Evolutionary conservation across 2,329 filamentous ascomycete species (phyloP), one percentile per base, ranked within the genome.

Genomic region (Curvularia lunata): DNA sequence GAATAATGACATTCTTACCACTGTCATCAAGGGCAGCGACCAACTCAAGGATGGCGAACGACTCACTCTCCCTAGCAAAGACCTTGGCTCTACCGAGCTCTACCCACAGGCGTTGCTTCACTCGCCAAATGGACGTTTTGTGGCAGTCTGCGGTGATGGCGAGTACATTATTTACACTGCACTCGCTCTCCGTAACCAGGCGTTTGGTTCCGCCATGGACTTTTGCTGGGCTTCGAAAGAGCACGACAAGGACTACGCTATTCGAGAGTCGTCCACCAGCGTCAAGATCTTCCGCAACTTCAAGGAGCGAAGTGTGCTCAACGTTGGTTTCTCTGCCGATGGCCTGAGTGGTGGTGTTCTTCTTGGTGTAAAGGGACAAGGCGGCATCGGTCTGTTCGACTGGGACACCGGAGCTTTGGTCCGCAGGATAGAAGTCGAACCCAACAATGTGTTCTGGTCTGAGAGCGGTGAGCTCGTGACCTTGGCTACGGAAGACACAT

Each of bases 81-180:
- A 99, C 64, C 86, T 99, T 45, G 95, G 95, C 34, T 95, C 91
- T 34, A 98, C 94, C 75, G 95, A 99, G 80, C 89, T 99, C 42
- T 99, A 97, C 78, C 95, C 95, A 1, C 93, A 97, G 74, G 96
- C 92, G 0, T 85, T 99, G 50, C 86, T 92, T 34, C 95, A 99
- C 80, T 97, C 93, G n/a, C 91, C 95, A 34, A 99, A 99, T 69
- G 92, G 92, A 50, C 88, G 92, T 59, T 95, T 95, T 67, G 91
- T 95, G 48, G 90, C 90, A 18, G 89, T 93, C 2, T 98, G 94
- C 66, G 95, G 95, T 65, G 95, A 99, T 75, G 95, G 95, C 62
- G 95, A 99, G 79, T 99, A 97, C 80, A 98, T 98, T 76, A 97
- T 98, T 71, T 98, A 98, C 81, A 98, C 95, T 27, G 93, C 95